phyloP scores from a whole-genome alignment of 192 early-diverging fungal species.

The Piromyces finnis region DNA sequence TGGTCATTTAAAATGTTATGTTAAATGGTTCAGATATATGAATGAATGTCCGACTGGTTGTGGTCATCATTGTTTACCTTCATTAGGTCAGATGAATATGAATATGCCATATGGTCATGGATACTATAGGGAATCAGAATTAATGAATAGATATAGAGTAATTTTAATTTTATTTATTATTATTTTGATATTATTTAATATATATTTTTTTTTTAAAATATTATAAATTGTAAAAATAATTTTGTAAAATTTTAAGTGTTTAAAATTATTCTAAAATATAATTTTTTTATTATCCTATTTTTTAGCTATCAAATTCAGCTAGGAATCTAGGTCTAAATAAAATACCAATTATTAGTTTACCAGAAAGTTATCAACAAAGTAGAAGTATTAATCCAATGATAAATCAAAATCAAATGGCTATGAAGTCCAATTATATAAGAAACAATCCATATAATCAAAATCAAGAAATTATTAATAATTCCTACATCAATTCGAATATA shows the following conservation, averaged over 20 bases:
- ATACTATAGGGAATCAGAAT: background rate
- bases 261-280: no score
- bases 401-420: background rate
- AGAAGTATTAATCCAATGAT: background rate
- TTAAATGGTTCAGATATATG: slow-evolving; percentile 44
- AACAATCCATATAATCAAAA: background rate
- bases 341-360: background rate
- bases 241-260: no score
- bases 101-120: background rate
- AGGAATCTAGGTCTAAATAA: background rate
- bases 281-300: no score
- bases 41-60: slow-evolving; percentile 58
- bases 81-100: background rate
- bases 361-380: background rate
- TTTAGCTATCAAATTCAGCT: background rate
- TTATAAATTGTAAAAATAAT: no score
- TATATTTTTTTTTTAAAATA: no score
- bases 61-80: slow-evolving; percentile 40
- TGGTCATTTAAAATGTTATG: slow-evolving; percentile 51
- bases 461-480: background rate
- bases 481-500: background rate
- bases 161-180: background rate
- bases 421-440: background rate
- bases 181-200: no score
- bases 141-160: background rate